Base-by-base conservation (phyloP, 495 filamentous ascomycete genomes). In the Annulohypoxylon bovei region DNA sequence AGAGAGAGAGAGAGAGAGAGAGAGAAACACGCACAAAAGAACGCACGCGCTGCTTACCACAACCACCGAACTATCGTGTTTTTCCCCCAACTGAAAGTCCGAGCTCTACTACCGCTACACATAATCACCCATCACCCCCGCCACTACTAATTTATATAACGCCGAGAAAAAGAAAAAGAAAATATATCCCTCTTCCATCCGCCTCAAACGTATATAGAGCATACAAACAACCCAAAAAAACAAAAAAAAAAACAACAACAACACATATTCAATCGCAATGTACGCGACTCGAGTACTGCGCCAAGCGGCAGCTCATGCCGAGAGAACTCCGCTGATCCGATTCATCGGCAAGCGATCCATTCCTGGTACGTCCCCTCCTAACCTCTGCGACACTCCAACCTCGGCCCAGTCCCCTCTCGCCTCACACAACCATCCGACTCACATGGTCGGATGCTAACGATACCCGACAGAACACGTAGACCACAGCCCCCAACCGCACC, bases 291-390 rank as follows among this genome's bases (percentile, higher is more conserved):
- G 83, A 74, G 85, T 82, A 71, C 85, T 95, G 63, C 87, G 89
- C 74, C 88, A 88, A 77, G 88, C 88, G 72, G 86, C 88, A 71
- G 82, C 83, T 59, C 80, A 86, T 72, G 83, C 81, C 65, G 85
- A 87, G 78, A 90, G 92, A 67, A 91, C 87, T 40, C 93, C 93
- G 56, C 82, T 97, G 80, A 99, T 99, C 76, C 89, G 90, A 68
- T 99, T 99, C 83, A 70, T 98, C 47, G 95, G 95, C 77, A 95
- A 93, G 85, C 90, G 95, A 62, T 84, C 89, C 23, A 83, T 88
- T 68, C 95, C 94, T 71, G 80, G 95, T 97, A 86, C 53, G 91
- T 85, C 28, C 11, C 37, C 18, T 32, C 27, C 22, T 35, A 44
- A n/a, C 42, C 23, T 59, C 40, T 44, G 18, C 22, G 60, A 56